Evolutionary conservation across 495 filamentous ascomycete genomes (phyloP).

Genomic region (Niebla homalea): DNA sequence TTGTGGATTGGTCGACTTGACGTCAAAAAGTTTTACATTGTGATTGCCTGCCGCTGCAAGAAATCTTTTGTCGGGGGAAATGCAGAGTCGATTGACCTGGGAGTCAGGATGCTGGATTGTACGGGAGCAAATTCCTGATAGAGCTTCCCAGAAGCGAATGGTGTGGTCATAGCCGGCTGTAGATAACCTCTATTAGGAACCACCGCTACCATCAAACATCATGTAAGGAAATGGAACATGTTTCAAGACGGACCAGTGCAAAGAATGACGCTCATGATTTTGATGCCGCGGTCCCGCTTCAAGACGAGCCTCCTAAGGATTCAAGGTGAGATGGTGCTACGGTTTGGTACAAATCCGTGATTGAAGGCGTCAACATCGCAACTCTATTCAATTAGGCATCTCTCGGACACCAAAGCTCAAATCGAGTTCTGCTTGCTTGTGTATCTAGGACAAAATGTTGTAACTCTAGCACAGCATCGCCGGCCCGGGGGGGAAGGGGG

Average conservation of each 20-base stretch:
- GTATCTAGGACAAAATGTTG: too few relatives aligned
- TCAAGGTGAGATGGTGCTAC: too few relatives aligned
- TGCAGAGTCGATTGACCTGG: constrained; percentile 95
- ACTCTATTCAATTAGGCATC: too few relatives aligned
- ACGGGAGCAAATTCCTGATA: constrained; percentile 93
- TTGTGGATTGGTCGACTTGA: constrained; percentile 89
- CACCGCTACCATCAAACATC: not conserved
- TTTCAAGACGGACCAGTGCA: constrained; percentile 50
- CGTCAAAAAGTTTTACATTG: constrained; percentile 92
- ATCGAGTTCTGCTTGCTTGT: too few relatives aligned
- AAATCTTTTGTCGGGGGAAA: constrained; percentile 93
- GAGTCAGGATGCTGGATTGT: constrained; percentile 97
- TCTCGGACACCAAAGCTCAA: too few relatives aligned
- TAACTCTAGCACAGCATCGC: too few relatives aligned
- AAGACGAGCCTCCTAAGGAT: too few relatives aligned
- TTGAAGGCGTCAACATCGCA: too few relatives aligned
- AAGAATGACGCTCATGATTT: constrained; percentile 70
- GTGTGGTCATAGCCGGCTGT: constrained; percentile 96
- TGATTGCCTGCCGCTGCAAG: constrained; percentile 91
- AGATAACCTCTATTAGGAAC: not conserved
- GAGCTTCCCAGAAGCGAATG: constrained; percentile 96
- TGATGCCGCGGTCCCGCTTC: too few relatives aligned
- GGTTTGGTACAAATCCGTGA: too few relatives aligned
- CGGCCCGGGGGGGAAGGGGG: too few relatives aligned
- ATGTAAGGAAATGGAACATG: not conserved